Evolutionary conservation across 192 early-diverging fungal species (phyloP).

Genomic region (Paraglomus occultum): DNA sequence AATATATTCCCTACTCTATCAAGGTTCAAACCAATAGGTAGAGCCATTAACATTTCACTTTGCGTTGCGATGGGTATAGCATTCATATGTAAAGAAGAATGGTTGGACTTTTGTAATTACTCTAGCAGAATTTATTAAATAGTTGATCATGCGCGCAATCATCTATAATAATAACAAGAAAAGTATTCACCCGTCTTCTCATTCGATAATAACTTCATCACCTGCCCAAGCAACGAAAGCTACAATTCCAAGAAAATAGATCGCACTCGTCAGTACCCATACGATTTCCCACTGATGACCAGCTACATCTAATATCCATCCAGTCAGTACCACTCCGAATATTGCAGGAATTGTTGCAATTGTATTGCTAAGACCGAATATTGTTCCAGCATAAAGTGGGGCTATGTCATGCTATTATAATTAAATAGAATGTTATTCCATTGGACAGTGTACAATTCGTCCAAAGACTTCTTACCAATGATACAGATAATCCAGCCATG

Average conservation of each 20-base stretch:
- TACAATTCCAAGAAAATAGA: constrained; percentile 32
- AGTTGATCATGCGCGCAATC: too few species aligned
- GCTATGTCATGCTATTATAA: constrained; percentile 38
- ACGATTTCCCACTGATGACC: constrained; percentile 32
- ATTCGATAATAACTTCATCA: constrained; percentile 8
- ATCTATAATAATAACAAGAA: too few species aligned
- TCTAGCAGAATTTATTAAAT: too few species aligned
- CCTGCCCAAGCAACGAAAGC: constrained; percentile 20
- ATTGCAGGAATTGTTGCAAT: constrained; percentile 37
- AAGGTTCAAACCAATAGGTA: too few species aligned
- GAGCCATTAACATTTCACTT: too few species aligned
- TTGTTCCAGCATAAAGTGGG: constrained; percentile 40
- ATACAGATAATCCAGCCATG: constrained; percentile 34
- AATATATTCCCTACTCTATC: too few species aligned
- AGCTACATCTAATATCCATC: constrained; percentile 32
- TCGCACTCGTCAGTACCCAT: constrained; percentile 28
- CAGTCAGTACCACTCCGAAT: constrained; percentile 34
- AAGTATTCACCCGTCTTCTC: too few species aligned
- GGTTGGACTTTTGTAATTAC: too few species aligned
- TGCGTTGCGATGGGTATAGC: too few species aligned
- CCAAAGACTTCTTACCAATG: constrained; percentile 30
- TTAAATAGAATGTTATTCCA: not conserved
- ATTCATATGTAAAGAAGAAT: too few species aligned
- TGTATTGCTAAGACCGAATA: constrained; percentile 41
- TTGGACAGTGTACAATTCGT: too few species aligned